These are phyloP conservation scores for Venturia aucupariae DNA, from an alignment of 2,329 filamentous ascomycete species.

Conservation along the genomic window DNA sequence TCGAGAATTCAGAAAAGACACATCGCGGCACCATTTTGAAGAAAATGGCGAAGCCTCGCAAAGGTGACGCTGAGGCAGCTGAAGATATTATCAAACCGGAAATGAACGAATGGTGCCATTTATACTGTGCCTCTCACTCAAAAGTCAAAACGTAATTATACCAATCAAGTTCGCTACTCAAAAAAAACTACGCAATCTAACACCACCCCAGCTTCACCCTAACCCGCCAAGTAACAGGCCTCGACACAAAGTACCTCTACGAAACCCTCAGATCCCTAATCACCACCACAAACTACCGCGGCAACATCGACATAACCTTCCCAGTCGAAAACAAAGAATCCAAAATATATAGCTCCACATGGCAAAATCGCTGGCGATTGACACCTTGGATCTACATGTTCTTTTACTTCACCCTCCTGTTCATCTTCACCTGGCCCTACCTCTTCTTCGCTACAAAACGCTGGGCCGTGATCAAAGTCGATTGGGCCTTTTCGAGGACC, in stretches of 20 bases:
- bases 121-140: conserved; percentile 51
- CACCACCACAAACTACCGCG: conserved; percentile 57
- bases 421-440: conserved; percentile 62
- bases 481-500: conserved; percentile 48
- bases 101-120: conserved; percentile 56
- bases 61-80: conserved; percentile 34
- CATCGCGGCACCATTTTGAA: conserved; percentile 55
- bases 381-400: conserved; percentile 54
- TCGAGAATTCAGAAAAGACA: conserved; percentile 50
- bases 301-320: conserved; percentile 50
- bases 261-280: conserved; percentile 48
- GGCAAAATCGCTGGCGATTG: conserved; percentile 55
- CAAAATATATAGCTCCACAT: conserved; percentile 55
- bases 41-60: conserved; percentile 19
- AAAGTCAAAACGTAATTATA: conserved; percentile 40
- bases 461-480: conserved; percentile 53
- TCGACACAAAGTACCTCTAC: conserved; percentile 48
- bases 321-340: conserved; percentile 47
- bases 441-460: conserved; percentile 58
- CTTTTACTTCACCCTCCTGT: conserved; percentile 58
- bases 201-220: conserved; percentile 29
- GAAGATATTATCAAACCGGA: conserved; percentile 31
- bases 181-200: neutral
- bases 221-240: conserved; percentile 43
- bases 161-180: too few species aligned